Conservation (phyloP, 805 yeast species). For the Starmerella davenportii region DNA sequence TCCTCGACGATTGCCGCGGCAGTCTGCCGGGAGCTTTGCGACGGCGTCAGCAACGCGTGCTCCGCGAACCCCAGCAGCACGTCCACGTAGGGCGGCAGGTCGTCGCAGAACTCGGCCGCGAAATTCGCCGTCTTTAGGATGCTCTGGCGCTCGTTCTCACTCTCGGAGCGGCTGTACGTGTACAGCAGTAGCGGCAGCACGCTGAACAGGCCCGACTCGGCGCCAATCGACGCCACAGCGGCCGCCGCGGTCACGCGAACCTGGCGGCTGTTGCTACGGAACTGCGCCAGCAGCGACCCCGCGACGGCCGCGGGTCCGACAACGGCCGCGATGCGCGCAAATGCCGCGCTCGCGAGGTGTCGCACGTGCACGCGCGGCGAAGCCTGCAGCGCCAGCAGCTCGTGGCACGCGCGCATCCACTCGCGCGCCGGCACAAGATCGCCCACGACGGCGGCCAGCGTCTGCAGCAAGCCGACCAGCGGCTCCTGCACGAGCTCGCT, state of each 20-base stretch:
- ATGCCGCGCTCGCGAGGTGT: constrained; percentile 71
- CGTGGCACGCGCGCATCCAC: constrained; percentile 94
- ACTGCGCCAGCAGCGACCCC: constrained; percentile 62
- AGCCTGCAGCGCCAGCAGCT: constrained; percentile 71
- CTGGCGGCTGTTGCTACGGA: constrained; percentile 89
- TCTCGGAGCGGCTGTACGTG: constrained; percentile 57
- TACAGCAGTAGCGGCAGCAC: constrained; percentile 90
- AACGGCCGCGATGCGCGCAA: constrained; percentile 78
- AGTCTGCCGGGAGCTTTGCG: constrained; percentile 84
- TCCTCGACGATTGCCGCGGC: constrained; percentile 78
- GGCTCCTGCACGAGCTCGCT: constrained; percentile 83
- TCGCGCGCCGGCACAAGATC: constrained; percentile 77
- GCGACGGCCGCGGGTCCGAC: constrained; percentile 93
- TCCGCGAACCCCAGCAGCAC: constrained; percentile 63
- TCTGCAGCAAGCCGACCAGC: constrained; percentile 61
- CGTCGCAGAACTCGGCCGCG: constrained; percentile 77
- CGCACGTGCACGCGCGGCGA: constrained; percentile 62
- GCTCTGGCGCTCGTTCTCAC: constrained; percentile 88
- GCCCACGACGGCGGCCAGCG: constrained; percentile 47
- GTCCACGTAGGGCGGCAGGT: constrained; percentile 54
- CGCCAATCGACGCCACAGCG: constrained; percentile 93
- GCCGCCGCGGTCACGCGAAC: constrained; percentile 93
- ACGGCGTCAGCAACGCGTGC: constrained; percentile 81
- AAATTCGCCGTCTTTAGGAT: constrained; percentile 79
- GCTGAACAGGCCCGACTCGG: constrained; percentile 79